These are phyloP conservation scores for Elasticomyces elasticus DNA, from an alignment of 495 filamentous ascomycete genomes.

Conservation along the genomic window DNA sequence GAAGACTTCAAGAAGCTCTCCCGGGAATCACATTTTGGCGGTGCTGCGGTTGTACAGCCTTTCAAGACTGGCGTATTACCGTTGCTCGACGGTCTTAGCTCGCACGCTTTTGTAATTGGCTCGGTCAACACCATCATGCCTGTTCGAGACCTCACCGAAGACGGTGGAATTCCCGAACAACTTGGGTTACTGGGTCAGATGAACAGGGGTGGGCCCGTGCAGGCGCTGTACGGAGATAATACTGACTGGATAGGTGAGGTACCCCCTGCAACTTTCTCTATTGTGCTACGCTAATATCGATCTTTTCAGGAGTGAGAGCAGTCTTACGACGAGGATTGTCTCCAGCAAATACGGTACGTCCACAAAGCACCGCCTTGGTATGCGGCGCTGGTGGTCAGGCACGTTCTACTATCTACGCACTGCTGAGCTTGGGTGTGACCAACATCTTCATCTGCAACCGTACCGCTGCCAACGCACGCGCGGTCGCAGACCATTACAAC, in stretches of 20 bases:
- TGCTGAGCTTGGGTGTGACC: slow-evolving; percentile 66
- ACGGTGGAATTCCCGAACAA: slow-evolving; percentile 56
- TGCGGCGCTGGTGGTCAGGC: slow-evolving; percentile 79
- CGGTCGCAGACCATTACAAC: slow-evolving; percentile 66
- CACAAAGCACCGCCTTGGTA: slow-evolving; percentile 58
- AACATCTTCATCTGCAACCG: slow-evolving; percentile 74
- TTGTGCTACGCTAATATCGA: too few relatives aligned
- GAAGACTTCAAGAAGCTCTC: slow-evolving; percentile 54
- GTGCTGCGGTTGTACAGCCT: slow-evolving; percentile 61
- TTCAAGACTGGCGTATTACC: slow-evolving; percentile 66
- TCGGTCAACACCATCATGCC: slow-evolving; percentile 78
- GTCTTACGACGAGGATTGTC: slow-evolving; percentile 68
- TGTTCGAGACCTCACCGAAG: slow-evolving; percentile 46
- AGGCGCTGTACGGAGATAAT: slow-evolving; percentile 71
- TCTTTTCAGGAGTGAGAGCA: slow-evolving; percentile 56
- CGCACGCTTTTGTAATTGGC: slow-evolving; percentile 69
- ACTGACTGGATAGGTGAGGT: slow-evolving; percentile 82
- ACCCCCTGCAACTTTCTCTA: too few relatives aligned
- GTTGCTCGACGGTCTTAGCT: slow-evolving; percentile 56
- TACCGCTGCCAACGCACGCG: slow-evolving; percentile 49
- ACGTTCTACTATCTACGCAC: slow-evolving; percentile 62
- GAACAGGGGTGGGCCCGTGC: slow-evolving; percentile 53
- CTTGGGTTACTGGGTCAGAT: slow-evolving; percentile 51
- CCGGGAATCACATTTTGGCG: slow-evolving; percentile 58
- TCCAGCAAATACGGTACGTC: slow-evolving; percentile 65